Conservation (phyloP, 208 protist genomes). For the Dictyostelium gargantuum region DNA sequence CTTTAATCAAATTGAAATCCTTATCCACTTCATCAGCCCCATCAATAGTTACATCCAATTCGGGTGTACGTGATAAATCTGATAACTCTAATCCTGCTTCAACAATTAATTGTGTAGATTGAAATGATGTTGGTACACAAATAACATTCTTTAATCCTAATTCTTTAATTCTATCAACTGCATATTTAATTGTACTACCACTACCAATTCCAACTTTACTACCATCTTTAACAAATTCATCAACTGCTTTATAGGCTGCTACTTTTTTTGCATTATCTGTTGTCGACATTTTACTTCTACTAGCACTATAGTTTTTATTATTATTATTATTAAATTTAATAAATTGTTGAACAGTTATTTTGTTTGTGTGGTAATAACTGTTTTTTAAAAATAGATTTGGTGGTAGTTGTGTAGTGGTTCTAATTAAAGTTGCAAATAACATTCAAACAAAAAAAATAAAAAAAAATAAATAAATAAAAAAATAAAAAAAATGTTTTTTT, state of each 20-base stretch:
- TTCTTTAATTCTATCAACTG: slow-evolving; percentile 77
- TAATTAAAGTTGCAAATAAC: no score
- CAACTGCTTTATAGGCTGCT: slow-evolving; percentile 72
- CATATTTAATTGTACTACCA: slow-evolving; percentile 85
- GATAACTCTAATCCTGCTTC: slow-evolving; percentile 64
- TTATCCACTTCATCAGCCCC: slow-evolving; percentile 82
- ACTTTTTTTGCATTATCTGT: slow-evolving; percentile 69
- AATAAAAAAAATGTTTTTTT: no score
- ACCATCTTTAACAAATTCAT: slow-evolving; percentile 56
- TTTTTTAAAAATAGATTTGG: no score
- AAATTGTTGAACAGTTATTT: no score
- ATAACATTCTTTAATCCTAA: slow-evolving; percentile 41
- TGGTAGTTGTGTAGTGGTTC: no score
- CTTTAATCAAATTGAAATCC: slow-evolving; percentile 81
- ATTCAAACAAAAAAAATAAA: no score
- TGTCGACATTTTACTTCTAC: not conserved
- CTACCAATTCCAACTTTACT: slow-evolving; percentile 79
- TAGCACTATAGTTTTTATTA: not conserved
- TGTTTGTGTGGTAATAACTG: no score
- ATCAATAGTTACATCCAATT: slow-evolving; percentile 83
- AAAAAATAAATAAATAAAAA: no score
- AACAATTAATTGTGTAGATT: slow-evolving; percentile 81
- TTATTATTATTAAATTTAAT: not conserved
- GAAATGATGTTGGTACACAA: slow-evolving; percentile 86
- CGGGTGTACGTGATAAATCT: slow-evolving; percentile 58